Evolutionary conservation across 2,329 filamentous ascomycete species (phyloP).

Genomic region (Phialophora macrospora): DNA sequence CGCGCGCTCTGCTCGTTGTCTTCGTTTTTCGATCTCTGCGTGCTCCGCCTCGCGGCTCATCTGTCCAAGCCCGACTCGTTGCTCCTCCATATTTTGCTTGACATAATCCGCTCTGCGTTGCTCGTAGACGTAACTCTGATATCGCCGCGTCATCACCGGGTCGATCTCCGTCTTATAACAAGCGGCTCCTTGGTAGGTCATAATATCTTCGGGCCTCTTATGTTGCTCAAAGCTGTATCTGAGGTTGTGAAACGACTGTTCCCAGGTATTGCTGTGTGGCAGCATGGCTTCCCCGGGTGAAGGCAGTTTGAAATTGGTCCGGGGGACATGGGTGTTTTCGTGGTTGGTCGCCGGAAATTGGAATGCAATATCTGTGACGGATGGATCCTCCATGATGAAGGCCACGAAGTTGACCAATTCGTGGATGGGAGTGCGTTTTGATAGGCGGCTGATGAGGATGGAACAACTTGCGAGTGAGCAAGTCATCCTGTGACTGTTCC

Average conservation of each 20-base stretch:
- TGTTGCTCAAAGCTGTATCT: background rate
- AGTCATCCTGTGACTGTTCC: background rate
- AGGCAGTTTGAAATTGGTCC: background rate
- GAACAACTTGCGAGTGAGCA: background rate
- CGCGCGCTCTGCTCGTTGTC: background rate
- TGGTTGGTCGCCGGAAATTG: background rate
- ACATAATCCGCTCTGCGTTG: background rate
- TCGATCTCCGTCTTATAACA: constrained; percentile 8
- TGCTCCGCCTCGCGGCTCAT: background rate
- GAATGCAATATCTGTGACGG: background rate
- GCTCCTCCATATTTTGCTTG: constrained; percentile 6
- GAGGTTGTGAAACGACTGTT: constrained; percentile 7
- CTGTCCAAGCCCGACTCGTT: background rate
- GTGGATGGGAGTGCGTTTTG: background rate
- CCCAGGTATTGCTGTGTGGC: constrained; percentile 5
- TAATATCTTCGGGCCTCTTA: constrained; percentile 16
- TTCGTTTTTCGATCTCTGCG: background rate
- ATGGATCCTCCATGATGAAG: background rate
- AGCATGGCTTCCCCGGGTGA: background rate
- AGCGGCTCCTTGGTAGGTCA: constrained; percentile 15
- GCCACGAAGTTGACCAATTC: background rate
- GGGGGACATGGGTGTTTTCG: background rate
- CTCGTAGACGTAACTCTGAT: constrained; percentile 3
- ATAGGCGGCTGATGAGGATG: background rate
- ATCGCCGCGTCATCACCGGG: constrained; percentile 5